Evolutionary conservation across 441 rosid genomes (phyloP).

Genomic region (Pelargonium myrrhifolium): DNA sequence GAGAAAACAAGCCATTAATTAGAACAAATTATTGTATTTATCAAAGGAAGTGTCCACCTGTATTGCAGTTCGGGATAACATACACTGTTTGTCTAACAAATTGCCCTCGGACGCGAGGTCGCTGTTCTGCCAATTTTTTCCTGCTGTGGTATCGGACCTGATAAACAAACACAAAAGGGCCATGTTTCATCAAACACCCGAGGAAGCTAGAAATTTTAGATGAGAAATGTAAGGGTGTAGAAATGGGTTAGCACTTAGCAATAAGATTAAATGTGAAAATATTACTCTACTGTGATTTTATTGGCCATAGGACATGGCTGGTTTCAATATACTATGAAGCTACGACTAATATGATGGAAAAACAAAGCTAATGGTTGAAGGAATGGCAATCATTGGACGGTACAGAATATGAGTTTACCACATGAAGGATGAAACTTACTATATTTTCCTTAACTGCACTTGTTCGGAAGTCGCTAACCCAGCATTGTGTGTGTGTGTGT

Average conservation of each 20-base stretch:
- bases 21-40: neutral
- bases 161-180: slow-evolving; percentile 14
- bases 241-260: neutral
- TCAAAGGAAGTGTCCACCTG: neutral
- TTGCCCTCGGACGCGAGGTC: slow-evolving; percentile 42
- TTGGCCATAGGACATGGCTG: neutral
- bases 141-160: slow-evolving; percentile 47
- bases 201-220: neutral
- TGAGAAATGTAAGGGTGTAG: neutral
- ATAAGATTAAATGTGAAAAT: neutral
- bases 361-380: neutral
- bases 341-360: neutral
- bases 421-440: neutral
- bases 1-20: slow-evolving; percentile 15
- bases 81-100: slow-evolving; percentile 35
- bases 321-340: neutral
- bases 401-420: neutral
- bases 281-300: neutral
- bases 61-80: slow-evolving; percentile 2
- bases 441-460: no score
- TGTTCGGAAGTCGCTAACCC: no score
- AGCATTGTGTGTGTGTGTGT: no score
- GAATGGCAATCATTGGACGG: neutral
- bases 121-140: slow-evolving; percentile 44
- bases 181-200: neutral